Conservation (phyloP, 805 yeast genomes). For the Yamadazyma olivae region DNA sequence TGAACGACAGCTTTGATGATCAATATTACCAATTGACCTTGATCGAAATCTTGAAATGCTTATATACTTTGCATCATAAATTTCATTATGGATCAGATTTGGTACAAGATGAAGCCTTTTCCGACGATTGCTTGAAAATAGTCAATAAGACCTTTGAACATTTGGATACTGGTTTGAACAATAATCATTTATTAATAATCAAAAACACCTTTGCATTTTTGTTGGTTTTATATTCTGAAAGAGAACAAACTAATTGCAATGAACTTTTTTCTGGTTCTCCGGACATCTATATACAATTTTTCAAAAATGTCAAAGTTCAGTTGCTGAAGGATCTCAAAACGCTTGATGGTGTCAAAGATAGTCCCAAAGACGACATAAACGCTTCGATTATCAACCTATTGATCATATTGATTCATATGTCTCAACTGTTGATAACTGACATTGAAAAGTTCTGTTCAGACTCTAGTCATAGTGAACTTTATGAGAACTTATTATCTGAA, state of each 20-base stretch:
- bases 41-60: constrained; percentile 22
- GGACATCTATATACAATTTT: background rate
- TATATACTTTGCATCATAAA: constrained; percentile 24
- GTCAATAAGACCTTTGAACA: constrained; percentile 4
- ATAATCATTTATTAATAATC: constrained; percentile 4
- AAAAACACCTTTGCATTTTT: constrained; percentile 13
- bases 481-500: background rate
- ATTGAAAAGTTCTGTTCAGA: background rate
- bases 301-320: background rate
- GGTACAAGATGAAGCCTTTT: constrained; percentile 11
- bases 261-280: constrained; percentile 5
- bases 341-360: background rate
- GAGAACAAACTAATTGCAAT: constrained; percentile 6
- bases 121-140: constrained; percentile 11
- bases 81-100: constrained; percentile 10
- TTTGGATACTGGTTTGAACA: background rate
- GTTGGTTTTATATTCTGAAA: constrained; percentile 10
- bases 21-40: constrained; percentile 11
- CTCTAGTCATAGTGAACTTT: background rate
- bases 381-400: constrained; percentile 6
- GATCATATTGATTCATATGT: constrained; percentile 8
- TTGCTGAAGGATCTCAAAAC: background rate
- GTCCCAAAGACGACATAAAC: background rate
- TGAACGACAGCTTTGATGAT: constrained; percentile 1
- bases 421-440: constrained; percentile 6